These are phyloP conservation scores for Cinnamomum micranthum DNA, from an alignment of 164 flowering plant genomes.

Conservation along the genomic window DNA sequence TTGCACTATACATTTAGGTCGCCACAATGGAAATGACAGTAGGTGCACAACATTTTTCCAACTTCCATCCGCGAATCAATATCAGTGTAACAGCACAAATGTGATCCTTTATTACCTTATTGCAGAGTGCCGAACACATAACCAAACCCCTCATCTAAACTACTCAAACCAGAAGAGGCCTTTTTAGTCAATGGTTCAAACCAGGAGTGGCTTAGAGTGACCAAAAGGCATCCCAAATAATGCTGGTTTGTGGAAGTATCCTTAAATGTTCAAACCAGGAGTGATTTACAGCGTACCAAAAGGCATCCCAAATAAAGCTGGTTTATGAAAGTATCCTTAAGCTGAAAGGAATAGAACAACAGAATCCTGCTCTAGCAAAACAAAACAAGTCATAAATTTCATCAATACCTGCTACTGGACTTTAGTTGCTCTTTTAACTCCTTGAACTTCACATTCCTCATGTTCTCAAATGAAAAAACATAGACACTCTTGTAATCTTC, in stretches of 20 bases:
- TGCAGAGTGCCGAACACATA: no score
- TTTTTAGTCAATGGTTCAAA: no score
- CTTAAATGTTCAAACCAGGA: neutral
- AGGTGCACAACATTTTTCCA: no score
- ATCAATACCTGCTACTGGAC: slow-evolving; percentile 52
- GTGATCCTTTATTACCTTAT: no score
- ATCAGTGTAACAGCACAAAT: no score
- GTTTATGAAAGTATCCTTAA: neutral
- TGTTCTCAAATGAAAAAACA: slow-evolving; percentile 81
- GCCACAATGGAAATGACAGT: no score
- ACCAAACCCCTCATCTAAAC: no score
- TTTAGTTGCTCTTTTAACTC: slow-evolving; percentile 79
- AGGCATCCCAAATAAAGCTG: neutral
- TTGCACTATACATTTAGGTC: no score
- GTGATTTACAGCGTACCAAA: neutral
- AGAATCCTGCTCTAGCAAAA: neutral
- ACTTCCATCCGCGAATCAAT: no score
- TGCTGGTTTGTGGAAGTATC: neutral
- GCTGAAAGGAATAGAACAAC: neutral
- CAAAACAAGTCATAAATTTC: neutral
- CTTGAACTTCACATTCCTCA: slow-evolving; percentile 90
- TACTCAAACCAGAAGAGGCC: no score
- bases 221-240: no score
- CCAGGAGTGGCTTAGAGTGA: no score
- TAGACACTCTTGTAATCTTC: slow-evolving; percentile 56